A percentile compares a stretch with the other conserved stretches of the same genome.
Evolutionary conservation across 1,284 basidiomycete genomes (phyloP).

Genomic region (Trametes pubescens): DNA sequence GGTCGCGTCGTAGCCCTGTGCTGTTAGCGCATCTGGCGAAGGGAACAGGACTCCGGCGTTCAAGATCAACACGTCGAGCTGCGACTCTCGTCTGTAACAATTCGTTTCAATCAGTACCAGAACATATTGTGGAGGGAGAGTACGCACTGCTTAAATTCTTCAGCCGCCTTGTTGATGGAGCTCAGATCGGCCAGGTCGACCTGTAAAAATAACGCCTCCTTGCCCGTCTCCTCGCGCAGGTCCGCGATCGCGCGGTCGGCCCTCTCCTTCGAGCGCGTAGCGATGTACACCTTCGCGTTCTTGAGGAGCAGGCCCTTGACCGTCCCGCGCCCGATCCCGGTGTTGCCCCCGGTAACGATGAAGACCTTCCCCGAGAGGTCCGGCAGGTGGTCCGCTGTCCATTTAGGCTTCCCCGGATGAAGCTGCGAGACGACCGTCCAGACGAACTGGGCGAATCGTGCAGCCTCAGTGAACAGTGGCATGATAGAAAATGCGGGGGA

Average conservation of each 20-base stretch:
- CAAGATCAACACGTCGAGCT: conserved; percentile 46
- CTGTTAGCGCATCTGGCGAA: conserved; percentile 53
- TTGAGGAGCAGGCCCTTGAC: conserved; percentile 25
- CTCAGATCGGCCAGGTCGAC: conserved; percentile 58
- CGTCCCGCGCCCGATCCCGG: conserved; percentile 34
- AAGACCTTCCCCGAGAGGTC: conserved; percentile 28
- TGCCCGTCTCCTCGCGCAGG: conserved; percentile 47
- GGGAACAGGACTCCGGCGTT: conserved; percentile 63
- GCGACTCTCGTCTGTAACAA: conserved; percentile 43
- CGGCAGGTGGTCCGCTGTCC: conserved; percentile 31
- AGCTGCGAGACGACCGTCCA: not conserved
- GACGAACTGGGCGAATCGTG: not conserved
- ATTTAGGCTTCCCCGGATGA: conserved; percentile 10
- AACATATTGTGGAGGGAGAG: too few relatives aligned
- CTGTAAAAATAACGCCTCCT: conserved; percentile 52
- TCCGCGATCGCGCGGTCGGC: conserved; percentile 52
- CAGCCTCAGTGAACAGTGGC: not conserved
- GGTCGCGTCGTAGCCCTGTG: conserved; percentile 66
- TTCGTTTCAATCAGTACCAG: too few relatives aligned
- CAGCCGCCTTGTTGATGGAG: conserved; percentile 48
- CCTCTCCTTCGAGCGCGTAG: conserved; percentile 51
- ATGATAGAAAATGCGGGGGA: not conserved
- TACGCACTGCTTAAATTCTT: conserved; percentile 47
- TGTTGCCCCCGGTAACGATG: conserved; percentile 33
- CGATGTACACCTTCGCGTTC: conserved; percentile 64